A percentile compares a stretch with the other conserved stretches of the same genome.
These are phyloP conservation scores for Candida smagusa DNA, from an alignment of 1,139 yeast species.

Conservation along the genomic window DNA sequence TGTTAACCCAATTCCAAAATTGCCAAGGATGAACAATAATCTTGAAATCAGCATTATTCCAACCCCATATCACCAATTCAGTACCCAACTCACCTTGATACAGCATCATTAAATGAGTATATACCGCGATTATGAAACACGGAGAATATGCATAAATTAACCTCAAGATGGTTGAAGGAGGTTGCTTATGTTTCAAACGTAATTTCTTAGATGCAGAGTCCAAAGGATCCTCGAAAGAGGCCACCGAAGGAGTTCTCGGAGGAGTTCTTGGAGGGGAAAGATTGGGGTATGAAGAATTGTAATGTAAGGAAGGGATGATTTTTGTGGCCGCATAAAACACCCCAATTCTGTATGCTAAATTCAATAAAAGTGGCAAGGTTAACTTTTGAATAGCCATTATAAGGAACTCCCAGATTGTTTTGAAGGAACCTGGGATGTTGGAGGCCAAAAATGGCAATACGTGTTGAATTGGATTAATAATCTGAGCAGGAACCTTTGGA, in stretches of 20 bases:
- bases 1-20: conserved; percentile 96
- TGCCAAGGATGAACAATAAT: conserved; percentile 75
- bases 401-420: conserved; percentile 68
- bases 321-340: conserved; percentile 93
- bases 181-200: conserved; percentile 17
- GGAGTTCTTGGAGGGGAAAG: conserved; percentile 21
- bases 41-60: conserved; percentile 21
- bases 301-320: conserved; percentile 75
- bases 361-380: conserved; percentile 77
- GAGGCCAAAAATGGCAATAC: conserved; percentile 48
- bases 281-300: conserved; percentile 32
- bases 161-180: conserved; percentile 48
- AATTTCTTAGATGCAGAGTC: not conserved
- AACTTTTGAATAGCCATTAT: conserved; percentile 68
- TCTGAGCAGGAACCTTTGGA: conserved; percentile 39
- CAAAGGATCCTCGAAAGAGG: conserved; percentile 27
- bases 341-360: conserved; percentile 78
- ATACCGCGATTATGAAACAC: conserved; percentile 88
- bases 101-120: conserved; percentile 89
- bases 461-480: conserved; percentile 37
- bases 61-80: conserved; percentile 59
- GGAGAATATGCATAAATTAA: conserved; percentile 87
- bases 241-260: conserved; percentile 29
- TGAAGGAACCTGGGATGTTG: conserved; percentile 55
- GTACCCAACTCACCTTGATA: conserved; percentile 73